phyloP scores from a whole-genome alignment of 495 filamentous ascomycete species.

The Stereocaulon alpinum region DNA sequence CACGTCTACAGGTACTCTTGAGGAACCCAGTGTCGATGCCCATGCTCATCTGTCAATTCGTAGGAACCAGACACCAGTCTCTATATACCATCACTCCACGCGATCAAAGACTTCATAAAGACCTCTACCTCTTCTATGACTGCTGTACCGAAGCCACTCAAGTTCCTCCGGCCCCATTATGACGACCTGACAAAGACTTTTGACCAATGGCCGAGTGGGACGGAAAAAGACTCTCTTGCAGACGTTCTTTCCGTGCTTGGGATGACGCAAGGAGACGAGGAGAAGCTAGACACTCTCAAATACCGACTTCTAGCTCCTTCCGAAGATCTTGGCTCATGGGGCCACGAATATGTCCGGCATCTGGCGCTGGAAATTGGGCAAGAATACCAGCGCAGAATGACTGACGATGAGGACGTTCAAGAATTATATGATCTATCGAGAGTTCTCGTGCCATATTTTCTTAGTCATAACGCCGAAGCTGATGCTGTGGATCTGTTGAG shows the following conservation, averaged over 20 bases:
- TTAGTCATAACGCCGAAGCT: constrained; percentile 95
- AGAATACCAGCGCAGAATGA: constrained; percentile 72
- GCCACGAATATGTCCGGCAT: constrained; percentile 96
- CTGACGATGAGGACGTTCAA: constrained; percentile 49
- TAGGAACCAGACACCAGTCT: constrained; percentile 80
- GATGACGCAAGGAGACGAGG: constrained; percentile 98
- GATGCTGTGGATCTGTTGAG: constrained; percentile 95
- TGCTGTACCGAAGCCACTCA: constrained; percentile 93
- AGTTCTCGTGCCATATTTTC: constrained; percentile 82
- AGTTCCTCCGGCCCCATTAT: constrained; percentile 95
- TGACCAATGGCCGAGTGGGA: constrained; percentile 73
- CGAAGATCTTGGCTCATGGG: constrained; percentile 91
- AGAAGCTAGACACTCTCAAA: constrained; percentile 88
- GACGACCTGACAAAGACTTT: constrained; percentile 74
- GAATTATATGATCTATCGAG: constrained; percentile 77
- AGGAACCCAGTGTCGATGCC: neutral
- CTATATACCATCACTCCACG: constrained; percentile 83
- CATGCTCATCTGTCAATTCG: neutral
- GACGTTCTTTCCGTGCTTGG: constrained; percentile 95
- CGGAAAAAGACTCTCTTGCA: constrained; percentile 81
- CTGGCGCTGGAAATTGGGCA: constrained; percentile 91
- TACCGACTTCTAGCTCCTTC: constrained; percentile 85
- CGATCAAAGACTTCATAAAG: constrained; percentile 95
- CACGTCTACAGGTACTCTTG: constrained; percentile 68
- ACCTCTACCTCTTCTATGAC: constrained; percentile 99